Conservation (phyloP, 202 grass and related monocot species). For the Digitaria exilis region DNA sequence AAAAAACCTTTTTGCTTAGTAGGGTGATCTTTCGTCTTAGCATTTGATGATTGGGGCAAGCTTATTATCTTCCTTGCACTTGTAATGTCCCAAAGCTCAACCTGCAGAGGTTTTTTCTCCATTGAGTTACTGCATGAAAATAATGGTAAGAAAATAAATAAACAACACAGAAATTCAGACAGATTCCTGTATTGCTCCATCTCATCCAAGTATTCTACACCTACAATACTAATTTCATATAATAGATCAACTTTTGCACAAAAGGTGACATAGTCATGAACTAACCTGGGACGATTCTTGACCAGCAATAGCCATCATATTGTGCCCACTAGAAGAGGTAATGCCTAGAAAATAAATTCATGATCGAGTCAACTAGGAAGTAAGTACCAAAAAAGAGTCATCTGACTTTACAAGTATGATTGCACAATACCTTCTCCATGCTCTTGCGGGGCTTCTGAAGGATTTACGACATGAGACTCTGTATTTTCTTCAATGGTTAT, state of each 20-base stretch:
- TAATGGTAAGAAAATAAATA: constrained; percentile 11
- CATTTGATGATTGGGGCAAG: constrained; percentile 55
- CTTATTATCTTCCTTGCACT: constrained; percentile 62
- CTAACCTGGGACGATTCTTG: constrained; percentile 70
- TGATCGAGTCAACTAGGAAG: constrained; percentile 8
- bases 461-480: constrained; percentile 14
- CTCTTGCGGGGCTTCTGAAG: constrained; percentile 26
- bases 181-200: neutral
- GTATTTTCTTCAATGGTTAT: constrained; percentile 34
- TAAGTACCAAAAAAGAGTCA: constrained; percentile 6
- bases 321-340: constrained; percentile 43
- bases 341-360: constrained; percentile 35
- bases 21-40: constrained; percentile 39
- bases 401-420: neutral
- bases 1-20: constrained; percentile 71
- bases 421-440: constrained; percentile 43
- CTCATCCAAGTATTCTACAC: neutral
- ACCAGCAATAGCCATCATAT: constrained; percentile 78
- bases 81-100: constrained; percentile 88
- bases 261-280: constrained; percentile 14
- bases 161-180: neutral
- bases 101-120: constrained; percentile 46
- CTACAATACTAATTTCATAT: neutral
- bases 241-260: neutral
- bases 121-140: constrained; percentile 32